Evolutionary conservation across 2,329 filamentous ascomycete genomes (phyloP).

Genomic region (Geosmithia morbida): DNA sequence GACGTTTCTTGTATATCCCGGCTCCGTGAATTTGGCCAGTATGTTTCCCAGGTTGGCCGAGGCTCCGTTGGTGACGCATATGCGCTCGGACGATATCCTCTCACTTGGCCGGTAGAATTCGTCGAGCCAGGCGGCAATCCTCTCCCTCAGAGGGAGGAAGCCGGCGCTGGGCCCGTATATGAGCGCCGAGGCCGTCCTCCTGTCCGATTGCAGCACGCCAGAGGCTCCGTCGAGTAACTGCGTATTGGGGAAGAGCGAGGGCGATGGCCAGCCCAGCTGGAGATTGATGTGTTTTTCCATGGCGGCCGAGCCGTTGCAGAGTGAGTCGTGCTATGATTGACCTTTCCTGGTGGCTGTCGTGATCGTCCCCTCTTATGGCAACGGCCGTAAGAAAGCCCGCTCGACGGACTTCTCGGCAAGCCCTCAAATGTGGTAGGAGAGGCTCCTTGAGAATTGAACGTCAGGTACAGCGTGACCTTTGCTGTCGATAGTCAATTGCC

Average conservation of each 20-base stretch:
- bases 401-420: too few species aligned
- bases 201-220: slow-evolving; percentile 1
- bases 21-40: slow-evolving; percentile 37
- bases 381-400: too few species aligned
- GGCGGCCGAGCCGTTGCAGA: not conserved
- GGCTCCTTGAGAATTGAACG: too few species aligned
- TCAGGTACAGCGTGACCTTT: too few species aligned
- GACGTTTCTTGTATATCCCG: slow-evolving; percentile 41
- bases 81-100: not conserved
- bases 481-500: too few species aligned
- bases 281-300: slow-evolving; percentile 1
- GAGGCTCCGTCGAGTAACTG: not conserved
- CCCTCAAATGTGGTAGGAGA: too few species aligned
- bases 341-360: not conserved
- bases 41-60: slow-evolving; percentile 5
- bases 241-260: not conserved
- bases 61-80: slow-evolving; percentile 6
- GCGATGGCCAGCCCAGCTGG: slow-evolving; percentile 3
- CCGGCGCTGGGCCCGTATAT: slow-evolving; percentile 7
- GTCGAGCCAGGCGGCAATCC: slow-evolving; percentile 5
- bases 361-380: not conserved
- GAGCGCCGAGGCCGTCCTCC: slow-evolving; percentile 4
- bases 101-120: not conserved
- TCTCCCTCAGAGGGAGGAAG: slow-evolving; percentile 4
- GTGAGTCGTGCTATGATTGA: not conserved